A percentile compares a stretch with the other conserved stretches of the same genome.
Evolutionary conservation across 495 filamentous ascomycete species (phyloP).

Genomic region (Aspergillus biplanus): DNA sequence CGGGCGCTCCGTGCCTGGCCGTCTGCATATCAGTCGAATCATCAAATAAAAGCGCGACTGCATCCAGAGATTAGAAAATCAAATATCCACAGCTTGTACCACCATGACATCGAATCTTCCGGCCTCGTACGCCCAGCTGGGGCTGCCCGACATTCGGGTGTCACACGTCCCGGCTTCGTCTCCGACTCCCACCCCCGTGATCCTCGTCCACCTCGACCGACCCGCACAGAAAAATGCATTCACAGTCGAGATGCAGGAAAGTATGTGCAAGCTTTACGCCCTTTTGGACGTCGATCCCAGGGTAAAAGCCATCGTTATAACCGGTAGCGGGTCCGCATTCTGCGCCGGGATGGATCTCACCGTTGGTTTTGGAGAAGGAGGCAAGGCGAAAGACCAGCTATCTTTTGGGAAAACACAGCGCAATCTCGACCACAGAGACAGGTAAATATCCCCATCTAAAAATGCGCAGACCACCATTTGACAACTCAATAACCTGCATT

Average conservation of each 20-base stretch:
- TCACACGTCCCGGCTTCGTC: constrained; percentile 51
- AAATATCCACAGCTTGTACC: too few species aligned
- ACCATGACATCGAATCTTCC: neutral
- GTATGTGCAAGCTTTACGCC: constrained; percentile 53
- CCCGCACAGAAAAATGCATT: constrained; percentile 63
- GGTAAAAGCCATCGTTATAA: constrained; percentile 58
- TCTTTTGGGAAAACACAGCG: neutral
- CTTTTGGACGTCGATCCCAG: constrained; percentile 53
- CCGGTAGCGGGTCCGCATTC: constrained; percentile 58
- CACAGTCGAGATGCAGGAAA: constrained; percentile 53
- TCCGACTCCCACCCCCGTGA: constrained; percentile 49
- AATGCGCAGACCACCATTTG: too few species aligned
- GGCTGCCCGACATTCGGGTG: constrained; percentile 50
- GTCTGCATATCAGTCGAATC: too few species aligned
- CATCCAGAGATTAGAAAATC: too few species aligned
- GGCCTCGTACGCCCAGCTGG: constrained; percentile 38
- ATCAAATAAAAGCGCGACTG: too few species aligned
- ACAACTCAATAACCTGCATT: neutral
- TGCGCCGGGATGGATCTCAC: constrained; percentile 64
- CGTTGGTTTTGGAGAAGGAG: constrained; percentile 42
- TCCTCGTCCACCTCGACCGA: constrained; percentile 57
- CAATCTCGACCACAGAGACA: neutral
- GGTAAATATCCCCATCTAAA: neutral
- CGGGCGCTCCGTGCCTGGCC: too few species aligned
- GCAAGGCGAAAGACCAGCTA: neutral